Evolutionary conservation across 2,329 filamentous ascomycete species (phyloP), one percentile per base, ranked within the genome.

Genomic region (Calonectria pseudoreteaudii): DNA sequence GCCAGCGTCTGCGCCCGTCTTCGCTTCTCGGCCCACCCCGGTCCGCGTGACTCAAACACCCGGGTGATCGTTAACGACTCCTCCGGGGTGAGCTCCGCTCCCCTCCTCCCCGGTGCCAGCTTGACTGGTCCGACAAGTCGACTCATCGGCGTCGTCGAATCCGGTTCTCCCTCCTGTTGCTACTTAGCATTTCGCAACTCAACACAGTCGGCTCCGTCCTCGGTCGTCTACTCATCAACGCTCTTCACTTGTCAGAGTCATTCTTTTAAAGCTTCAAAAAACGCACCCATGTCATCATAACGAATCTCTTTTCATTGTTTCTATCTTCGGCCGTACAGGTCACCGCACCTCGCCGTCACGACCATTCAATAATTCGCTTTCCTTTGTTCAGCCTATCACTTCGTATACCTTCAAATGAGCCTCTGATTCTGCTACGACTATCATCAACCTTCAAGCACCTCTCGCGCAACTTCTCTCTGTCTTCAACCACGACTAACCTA

Each of bases 221-320:
- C 77, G 78, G 79, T 77, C 79, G 77, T 75, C 77, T 66, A 68
- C 30, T 62, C 68, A 72, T 23, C 72, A 74, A 72, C 72, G 72
- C 49, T 50, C 69, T 71, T 68, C 71, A 75, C 75, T 75, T 78
- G 77, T 77, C 75, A 75, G 77, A 81, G 77, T 79, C 82, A 79
- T 78, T 81, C 80, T 79, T 82, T 60, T 66, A 73, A 76, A 77
- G 44, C 66, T 75, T 75, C 74, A 79, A 76, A 79, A 78, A 82
- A 82, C 81, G 82, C 80, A 79, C 83, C 82, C 81, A 87, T 87
- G 86, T 86, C 82, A 81, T 83, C 78, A 84, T 87, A 87, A 87
- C 86, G 86, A 85, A 81, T 81, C 70, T 80, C 78, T 76, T 81
- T 81, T 81, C 79, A 78, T 82, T 84, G 79, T 77, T 77, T 81